Conservation (phyloP, 129 eudicot species). For the Gnaphalium uliginosum region DNA sequence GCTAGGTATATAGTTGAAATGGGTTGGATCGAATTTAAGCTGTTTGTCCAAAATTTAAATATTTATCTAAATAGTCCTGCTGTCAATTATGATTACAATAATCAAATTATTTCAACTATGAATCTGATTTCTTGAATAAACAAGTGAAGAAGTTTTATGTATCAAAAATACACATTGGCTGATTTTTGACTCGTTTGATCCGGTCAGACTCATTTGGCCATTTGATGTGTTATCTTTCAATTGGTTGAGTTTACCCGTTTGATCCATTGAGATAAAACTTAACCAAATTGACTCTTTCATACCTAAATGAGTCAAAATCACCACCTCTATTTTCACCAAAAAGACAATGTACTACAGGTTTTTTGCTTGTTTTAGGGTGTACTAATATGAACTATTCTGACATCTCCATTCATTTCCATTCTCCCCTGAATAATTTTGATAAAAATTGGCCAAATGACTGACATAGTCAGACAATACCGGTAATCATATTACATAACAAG, state of each 20-base stretch:
- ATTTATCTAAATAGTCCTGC: not conserved
- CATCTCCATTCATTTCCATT: not conserved
- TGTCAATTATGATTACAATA: not conserved
- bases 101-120: not conserved
- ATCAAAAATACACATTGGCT: not conserved
- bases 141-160: not conserved
- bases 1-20: not conserved
- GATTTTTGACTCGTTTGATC: not conserved
- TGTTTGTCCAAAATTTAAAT: not conserved
- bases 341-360: not conserved
- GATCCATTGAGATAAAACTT: not conserved
- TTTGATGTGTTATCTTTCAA: no score
- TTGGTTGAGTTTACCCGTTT: not conserved
- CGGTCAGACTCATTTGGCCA: not conserved
- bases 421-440: constrained; percentile 6
- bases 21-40: not conserved
- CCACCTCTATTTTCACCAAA: not conserved
- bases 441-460: not conserved
- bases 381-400: not conserved
- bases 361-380: not conserved
- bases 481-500: not conserved
- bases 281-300: not conserved
- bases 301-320: no score
- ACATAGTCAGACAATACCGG: not conserved
- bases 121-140: not conserved